phyloP scores from a whole-genome alignment of 2,329 filamentous ascomycete genomes.

The Fusarium sp. region DNA sequence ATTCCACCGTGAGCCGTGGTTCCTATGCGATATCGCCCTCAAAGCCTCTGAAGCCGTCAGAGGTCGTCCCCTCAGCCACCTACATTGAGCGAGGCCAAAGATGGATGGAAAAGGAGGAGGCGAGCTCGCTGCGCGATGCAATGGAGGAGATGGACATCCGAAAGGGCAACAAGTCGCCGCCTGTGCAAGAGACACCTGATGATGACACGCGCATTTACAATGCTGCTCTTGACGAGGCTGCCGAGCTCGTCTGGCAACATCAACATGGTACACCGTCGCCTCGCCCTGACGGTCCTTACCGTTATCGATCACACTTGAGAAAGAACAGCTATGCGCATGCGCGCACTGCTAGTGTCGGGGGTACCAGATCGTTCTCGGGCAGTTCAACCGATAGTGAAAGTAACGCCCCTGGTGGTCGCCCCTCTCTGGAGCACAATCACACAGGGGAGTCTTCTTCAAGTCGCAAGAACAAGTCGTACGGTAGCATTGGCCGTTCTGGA shows the following conservation, averaged over 20 bases:
- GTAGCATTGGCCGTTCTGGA: slow-evolving; percentile 53
- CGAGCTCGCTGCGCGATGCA: slow-evolving; percentile 75
- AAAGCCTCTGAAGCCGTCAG: slow-evolving; percentile 65
- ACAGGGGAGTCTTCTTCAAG: slow-evolving; percentile 26
- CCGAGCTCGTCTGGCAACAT: slow-evolving; percentile 83
- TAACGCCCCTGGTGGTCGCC: slow-evolving; percentile 49
- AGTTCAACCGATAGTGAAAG: slow-evolving; percentile 65
- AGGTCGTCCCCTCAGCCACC: slow-evolving; percentile 73
- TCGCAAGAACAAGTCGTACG: slow-evolving; percentile 55
- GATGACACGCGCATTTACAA: slow-evolving; percentile 75
- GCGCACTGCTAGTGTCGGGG: slow-evolving; percentile 69
- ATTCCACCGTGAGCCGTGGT: slow-evolving; percentile 63
- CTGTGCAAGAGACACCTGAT: slow-evolving; percentile 47
- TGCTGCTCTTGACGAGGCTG: slow-evolving; percentile 81
- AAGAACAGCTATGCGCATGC: slow-evolving; percentile 79
- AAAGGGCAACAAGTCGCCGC: slow-evolving; percentile 47
- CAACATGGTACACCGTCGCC: slow-evolving; percentile 67
- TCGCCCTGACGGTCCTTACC: slow-evolving; percentile 73
- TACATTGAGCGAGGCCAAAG: slow-evolving; percentile 81
- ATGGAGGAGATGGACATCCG: slow-evolving; percentile 79
- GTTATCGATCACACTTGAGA: slow-evolving; percentile 76
- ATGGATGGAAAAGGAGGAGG: slow-evolving; percentile 87
- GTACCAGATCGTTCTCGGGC: slow-evolving; percentile 61
- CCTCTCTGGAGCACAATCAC: slow-evolving; percentile 41
- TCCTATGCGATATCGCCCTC: slow-evolving; percentile 62